Conservation (phyloP, 2,329 filamentous ascomycete genomes). For the Colletotrichum sojae region DNA sequence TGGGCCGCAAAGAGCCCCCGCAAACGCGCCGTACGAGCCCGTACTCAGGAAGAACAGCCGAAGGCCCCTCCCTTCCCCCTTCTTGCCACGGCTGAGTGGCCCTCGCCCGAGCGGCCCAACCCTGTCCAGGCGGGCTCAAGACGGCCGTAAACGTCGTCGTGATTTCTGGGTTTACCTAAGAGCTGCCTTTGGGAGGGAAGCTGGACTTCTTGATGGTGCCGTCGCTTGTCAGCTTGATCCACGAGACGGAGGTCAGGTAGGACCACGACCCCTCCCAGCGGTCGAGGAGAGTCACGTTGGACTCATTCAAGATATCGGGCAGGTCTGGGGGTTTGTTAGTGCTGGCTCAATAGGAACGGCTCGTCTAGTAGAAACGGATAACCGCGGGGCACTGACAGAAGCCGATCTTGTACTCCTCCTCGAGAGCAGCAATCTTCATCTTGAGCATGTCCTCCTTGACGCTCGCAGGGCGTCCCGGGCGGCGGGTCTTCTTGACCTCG, state of each 20-base stretch:
- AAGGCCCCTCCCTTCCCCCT: neutral
- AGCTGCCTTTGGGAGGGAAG: constrained; percentile 76
- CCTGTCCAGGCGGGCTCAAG: neutral
- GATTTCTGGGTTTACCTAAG: constrained; percentile 29
- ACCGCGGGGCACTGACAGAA: constrained; percentile 73
- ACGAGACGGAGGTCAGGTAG: constrained; percentile 81
- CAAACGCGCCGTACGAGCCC: constrained; percentile 14
- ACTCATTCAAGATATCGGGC: constrained; percentile 80
- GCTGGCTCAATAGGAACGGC: neutral
- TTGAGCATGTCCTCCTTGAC: constrained; percentile 83
- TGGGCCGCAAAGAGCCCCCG: constrained; percentile 15
- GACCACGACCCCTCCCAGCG: constrained; percentile 90
- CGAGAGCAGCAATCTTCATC: constrained; percentile 77
- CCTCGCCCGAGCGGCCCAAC: neutral
- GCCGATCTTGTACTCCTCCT: constrained; percentile 85
- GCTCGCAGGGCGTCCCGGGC: constrained; percentile 84
- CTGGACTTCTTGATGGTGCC: constrained; percentile 77
- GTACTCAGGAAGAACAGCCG: constrained; percentile 22
- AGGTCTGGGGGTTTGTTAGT: constrained; percentile 52
- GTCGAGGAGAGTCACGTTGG: constrained; percentile 75
- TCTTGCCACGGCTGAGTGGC: constrained; percentile 2
- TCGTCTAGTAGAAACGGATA: too few species aligned
- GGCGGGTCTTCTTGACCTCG: constrained; percentile 75
- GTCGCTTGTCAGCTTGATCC: constrained; percentile 78
- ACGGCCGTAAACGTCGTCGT: constrained; percentile 36